phyloP scores from a whole-genome alignment of 805 yeast genomes.

The Yamadazyma ubonensis region DNA sequence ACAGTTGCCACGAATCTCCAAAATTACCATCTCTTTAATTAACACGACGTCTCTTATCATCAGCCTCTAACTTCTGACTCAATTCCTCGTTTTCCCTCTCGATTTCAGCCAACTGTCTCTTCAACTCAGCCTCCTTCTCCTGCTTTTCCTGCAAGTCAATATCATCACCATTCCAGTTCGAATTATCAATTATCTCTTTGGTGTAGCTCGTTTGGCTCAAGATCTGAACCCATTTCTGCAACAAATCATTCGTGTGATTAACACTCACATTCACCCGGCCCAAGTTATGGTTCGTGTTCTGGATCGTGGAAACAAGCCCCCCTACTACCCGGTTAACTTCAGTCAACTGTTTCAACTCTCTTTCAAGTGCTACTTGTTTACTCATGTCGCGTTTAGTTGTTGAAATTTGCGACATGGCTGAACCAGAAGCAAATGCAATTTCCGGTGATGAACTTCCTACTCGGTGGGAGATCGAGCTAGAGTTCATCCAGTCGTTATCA shows the following conservation, averaged over 20 bases:
- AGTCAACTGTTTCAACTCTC: slow-evolving; percentile 32
- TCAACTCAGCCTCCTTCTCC: slow-evolving; percentile 23
- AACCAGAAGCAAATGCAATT: slow-evolving; percentile 7
- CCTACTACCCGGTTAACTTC: slow-evolving; percentile 33
- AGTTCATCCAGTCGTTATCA: slow-evolving; percentile 89
- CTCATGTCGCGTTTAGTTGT: too few species aligned
- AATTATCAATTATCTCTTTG: slow-evolving; percentile 44
- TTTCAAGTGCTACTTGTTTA: slow-evolving; percentile 18
- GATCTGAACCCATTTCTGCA: slow-evolving; percentile 61
- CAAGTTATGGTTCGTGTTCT: slow-evolving; percentile 28
- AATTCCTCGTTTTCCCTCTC: slow-evolving; percentile 28
- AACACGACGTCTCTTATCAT: slow-evolving; percentile 13
- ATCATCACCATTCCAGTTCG: slow-evolving; percentile 40
- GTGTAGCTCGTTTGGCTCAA: slow-evolving; percentile 62
- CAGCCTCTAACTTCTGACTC: slow-evolving; percentile 19
- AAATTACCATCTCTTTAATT: too few species aligned
- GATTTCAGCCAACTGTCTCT: slow-evolving; percentile 23
- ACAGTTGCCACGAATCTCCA: too few species aligned
- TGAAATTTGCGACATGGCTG: slow-evolving; percentile 1
- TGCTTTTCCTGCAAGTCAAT: slow-evolving; percentile 19
- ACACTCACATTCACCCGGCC: slow-evolving; percentile 39
- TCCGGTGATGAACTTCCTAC: slow-evolving; percentile 50
- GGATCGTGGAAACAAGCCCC: slow-evolving; percentile 28
- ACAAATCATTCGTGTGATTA: slow-evolving; percentile 46
- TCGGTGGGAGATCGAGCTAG: slow-evolving; percentile 86